Percentiles rank a stretch among this genome's conserved stretches.
phyloP scores from a whole-genome alignment of 257 asterid genomes.

The Jaltomata sinuosa region DNA sequence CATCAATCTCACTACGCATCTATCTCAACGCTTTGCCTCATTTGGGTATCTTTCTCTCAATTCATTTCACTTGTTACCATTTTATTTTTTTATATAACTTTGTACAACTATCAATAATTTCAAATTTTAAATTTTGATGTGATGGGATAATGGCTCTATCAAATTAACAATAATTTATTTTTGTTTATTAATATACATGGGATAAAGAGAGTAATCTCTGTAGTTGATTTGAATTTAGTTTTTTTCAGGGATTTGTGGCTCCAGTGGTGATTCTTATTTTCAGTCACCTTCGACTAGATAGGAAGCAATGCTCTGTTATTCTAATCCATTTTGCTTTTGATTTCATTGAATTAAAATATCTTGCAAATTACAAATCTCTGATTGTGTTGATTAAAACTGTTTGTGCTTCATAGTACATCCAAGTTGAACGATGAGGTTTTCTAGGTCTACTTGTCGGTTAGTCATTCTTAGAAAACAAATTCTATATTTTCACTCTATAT shows the following conservation, averaged over 20 bases:
- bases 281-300: conserved; percentile 43
- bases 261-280: conserved; percentile 39
- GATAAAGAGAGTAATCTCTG: background rate
- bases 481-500: background rate
- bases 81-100: background rate
- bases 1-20: conserved; percentile 30
- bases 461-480: background rate
- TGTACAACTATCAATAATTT: background rate
- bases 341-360: background rate
- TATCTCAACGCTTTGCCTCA: conserved; percentile 39
- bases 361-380: background rate
- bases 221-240: background rate
- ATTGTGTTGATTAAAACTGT: background rate
- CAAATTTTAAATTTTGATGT: background rate
- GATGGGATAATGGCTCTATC: background rate
- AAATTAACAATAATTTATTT: background rate
- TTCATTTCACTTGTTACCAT: background rate
- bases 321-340: background rate
- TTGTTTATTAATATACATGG: background rate
- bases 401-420: conserved; percentile 33
- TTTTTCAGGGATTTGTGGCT: background rate
- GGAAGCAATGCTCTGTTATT: conserved; percentile 46
- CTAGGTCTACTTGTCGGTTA: conserved; percentile 71
- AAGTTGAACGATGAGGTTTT: conserved; percentile 57
- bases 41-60: conserved; percentile 39